Conservation (phyloP, 257 asterid genomes). For the Solanum neorickii region DNA sequence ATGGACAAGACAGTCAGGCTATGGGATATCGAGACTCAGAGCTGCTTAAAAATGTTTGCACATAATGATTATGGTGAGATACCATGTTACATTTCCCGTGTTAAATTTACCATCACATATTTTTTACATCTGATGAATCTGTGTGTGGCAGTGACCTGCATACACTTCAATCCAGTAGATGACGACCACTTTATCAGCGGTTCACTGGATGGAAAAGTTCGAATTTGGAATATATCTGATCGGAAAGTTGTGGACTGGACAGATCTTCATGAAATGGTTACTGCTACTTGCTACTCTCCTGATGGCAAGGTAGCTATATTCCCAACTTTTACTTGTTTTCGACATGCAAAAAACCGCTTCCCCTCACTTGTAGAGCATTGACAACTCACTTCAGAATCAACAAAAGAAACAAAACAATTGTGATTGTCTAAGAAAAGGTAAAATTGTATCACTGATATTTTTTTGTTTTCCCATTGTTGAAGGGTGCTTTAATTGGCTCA, state of each 20-base stretch:
- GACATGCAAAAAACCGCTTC: neutral
- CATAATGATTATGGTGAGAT: slow-evolving; percentile 85
- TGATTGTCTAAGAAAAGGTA: neutral
- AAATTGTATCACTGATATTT: neutral
- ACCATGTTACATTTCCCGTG: slow-evolving; percentile 1
- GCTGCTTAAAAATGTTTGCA: slow-evolving; percentile 70
- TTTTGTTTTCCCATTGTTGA: neutral
- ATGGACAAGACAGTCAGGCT: slow-evolving; percentile 83
- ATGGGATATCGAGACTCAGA: slow-evolving; percentile 61
- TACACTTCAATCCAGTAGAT: slow-evolving; percentile 69
- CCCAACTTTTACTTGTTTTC: neutral
- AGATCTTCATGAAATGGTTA: slow-evolving; percentile 59
- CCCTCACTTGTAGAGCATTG: neutral
- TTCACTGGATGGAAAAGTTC: slow-evolving; percentile 72
- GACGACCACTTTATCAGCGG: slow-evolving; percentile 62
- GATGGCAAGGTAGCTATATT: slow-evolving; percentile 48
- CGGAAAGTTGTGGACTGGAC: slow-evolving; percentile 67
- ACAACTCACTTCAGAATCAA: neutral
- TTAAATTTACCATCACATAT: slow-evolving; percentile 5
- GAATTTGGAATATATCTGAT: slow-evolving; percentile 54
- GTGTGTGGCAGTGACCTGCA: slow-evolving; percentile 56
- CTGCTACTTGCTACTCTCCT: slow-evolving; percentile 65
- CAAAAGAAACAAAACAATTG: neutral
- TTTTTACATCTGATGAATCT: slow-evolving; percentile 9
- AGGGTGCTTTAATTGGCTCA: slow-evolving; percentile 55